Conservation (phyloP, 352 stramenopile genomes). For the Globisporangium polare region DNA sequence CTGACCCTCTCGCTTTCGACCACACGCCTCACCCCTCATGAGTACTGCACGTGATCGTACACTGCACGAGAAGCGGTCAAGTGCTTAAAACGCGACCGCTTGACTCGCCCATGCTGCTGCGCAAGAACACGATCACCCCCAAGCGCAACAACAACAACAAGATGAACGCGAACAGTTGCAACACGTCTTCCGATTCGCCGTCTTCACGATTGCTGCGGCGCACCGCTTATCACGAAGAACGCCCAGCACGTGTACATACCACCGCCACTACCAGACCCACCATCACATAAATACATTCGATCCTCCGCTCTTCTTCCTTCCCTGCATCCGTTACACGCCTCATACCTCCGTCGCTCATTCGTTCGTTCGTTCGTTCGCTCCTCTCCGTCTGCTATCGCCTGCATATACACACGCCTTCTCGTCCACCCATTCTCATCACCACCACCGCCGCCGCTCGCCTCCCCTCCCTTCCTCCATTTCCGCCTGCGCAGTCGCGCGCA, state of each 20-base stretch:
- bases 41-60: background rate
- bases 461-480: background rate
- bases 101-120: slow-evolving; percentile 22
- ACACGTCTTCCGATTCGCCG: slow-evolving; percentile 9
- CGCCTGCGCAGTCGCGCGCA: slow-evolving; percentile 41
- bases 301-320: background rate
- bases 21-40: background rate
- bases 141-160: slow-evolving; percentile 3
- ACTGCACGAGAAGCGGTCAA: slow-evolving; percentile 31
- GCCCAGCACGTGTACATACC: slow-evolving; percentile 21
- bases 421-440: slow-evolving; percentile 1
- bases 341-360: background rate
- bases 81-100: slow-evolving; percentile 25
- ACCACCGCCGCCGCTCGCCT: too few species aligned
- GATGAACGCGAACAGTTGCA: slow-evolving; percentile 6
- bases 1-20: too few species aligned
- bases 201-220: slow-evolving; percentile 30
- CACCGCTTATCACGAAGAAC: slow-evolving; percentile 17
- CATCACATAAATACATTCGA: background rate
- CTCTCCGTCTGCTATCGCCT: background rate
- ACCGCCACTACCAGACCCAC: slow-evolving; percentile 16
- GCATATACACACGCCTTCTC: background rate
- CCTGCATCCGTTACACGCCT: background rate
- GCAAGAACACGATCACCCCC: slow-evolving; percentile 33
- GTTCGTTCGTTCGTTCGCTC: background rate